Base-by-base conservation (phyloP, 352 stramenopile genomes). In the Elongisporangium anandrum region DNA sequence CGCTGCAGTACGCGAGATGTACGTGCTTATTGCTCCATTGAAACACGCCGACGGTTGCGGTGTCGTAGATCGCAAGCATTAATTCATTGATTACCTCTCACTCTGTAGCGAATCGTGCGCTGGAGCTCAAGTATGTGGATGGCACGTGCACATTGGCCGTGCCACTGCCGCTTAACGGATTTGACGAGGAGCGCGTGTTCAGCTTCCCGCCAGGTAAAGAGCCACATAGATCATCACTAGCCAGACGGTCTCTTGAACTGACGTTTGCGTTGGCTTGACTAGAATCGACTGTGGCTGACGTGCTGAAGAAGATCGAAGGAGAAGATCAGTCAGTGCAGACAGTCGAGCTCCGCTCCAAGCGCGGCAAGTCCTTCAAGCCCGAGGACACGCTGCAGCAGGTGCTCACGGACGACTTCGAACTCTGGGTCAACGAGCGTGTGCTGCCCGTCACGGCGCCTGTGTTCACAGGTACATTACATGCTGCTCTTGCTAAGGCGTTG, bases 121-220 rank as follows among this genome's bases (percentile, higher is more conserved):
- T 94, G 9, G 85, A 92, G 66, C 79, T 94, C 52, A 90, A 88
- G 68, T 94, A 94, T 53, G 75, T 81, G 56, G 80, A 94, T 53
- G 85, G 80, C 29, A 79, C 76, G 29, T 91, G 85, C 56, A 88
- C 80, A 19, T 59, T 94, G 34, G 81, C 85, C 41, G 73, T 94
- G 53, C 85, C 85, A 9, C 61, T 94, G 24, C 83, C 83, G n/a
- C 73, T 92, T n/a, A 85, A 60, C 26, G 83, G 81, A 13, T 90
- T 88, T 55, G 84, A 91, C 53, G 81, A 90, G 59, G 78, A 91
- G 69, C 73, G 84, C 17, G 84, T 90, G 21, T 92, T 92, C 63
- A 90, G 73, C 56, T 82, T 92, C 39, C 78, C 79, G 12, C 78
- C 77, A 49, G 81, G 78, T 87, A 64, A 59, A 63, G n/a, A 7